These are phyloP conservation scores for Podospora appendiculata DNA, from an alignment of 495 filamentous ascomycete genomes.

Conservation along the genomic window DNA sequence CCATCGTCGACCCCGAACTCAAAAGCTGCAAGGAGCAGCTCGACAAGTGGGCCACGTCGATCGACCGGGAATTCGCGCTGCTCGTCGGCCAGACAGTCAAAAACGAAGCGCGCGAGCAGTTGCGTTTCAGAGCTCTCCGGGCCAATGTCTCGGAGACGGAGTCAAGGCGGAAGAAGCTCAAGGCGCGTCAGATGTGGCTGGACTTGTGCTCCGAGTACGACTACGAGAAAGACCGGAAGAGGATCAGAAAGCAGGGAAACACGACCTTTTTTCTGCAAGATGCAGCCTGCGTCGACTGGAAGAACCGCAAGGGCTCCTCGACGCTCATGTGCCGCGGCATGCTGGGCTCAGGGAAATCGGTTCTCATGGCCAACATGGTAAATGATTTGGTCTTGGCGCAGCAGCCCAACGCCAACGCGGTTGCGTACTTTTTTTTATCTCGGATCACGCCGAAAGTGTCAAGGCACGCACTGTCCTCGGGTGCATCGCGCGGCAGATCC, in stretches of 20 bases:
- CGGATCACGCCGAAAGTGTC: conserved; percentile 19
- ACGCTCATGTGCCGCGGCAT: conserved; percentile 33
- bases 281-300: conserved; percentile 31
- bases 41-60: conserved; percentile 27
- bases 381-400: conserved; percentile 30
- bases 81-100: conserved; percentile 23
- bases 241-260: conserved; percentile 32
- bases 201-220: conserved; percentile 35
- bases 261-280: conserved; percentile 19
- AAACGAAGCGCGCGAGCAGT: conserved; percentile 20
- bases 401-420: conserved; percentile 2
- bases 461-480: conserved; percentile 31
- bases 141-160: conserved; percentile 16
- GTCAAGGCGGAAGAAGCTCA: conserved; percentile 18
- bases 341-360: conserved; percentile 36
- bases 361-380: conserved; percentile 35
- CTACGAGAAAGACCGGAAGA: conserved; percentile 34
- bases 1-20: conserved; percentile 21
- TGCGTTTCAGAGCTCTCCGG: conserved; percentile 15
- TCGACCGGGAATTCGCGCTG: conserved; percentile 30
- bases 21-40: conserved; percentile 27
- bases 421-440: conserved; percentile 40
- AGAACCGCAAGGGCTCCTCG: conserved; percentile 11
- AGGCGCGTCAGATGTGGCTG: conserved; percentile 21
- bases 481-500: conserved; percentile 31